A percentile compares a stretch with the other conserved stretches of the same genome.
Evolutionary conservation across 371 early-diverging fungal species (phyloP).

Genomic region (Apophysomyces trapeziformis): DNA sequence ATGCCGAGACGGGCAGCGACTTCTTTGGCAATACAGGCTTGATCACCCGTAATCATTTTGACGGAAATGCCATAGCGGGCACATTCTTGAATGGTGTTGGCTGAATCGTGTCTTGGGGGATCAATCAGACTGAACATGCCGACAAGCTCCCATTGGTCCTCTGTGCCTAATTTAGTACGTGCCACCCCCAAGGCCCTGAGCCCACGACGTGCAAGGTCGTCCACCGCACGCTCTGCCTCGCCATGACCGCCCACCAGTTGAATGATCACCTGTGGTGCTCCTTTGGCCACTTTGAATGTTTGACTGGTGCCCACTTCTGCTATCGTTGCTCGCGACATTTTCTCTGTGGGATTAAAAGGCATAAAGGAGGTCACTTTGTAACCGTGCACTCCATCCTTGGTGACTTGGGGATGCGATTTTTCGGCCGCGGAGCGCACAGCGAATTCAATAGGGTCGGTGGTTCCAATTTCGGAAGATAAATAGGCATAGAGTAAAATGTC

Average conservation of each 20-base stretch:
- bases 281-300: conserved; percentile 88
- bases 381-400: conserved; percentile 74
- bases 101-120: conserved; percentile 80
- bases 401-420: conserved; percentile 73
- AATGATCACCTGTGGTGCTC: conserved; percentile 93
- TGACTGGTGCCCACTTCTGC: conserved; percentile 62
- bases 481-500: conserved; percentile 87
- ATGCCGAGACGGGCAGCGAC: conserved; percentile 76
- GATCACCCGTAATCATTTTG: conserved; percentile 89
- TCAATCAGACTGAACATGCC: conserved; percentile 88
- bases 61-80: conserved; percentile 66
- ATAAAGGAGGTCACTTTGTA: conserved; percentile 85
- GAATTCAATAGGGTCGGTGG: conserved; percentile 91
- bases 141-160: conserved; percentile 66
- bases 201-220: conserved; percentile 80
- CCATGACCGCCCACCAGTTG: conserved; percentile 80
- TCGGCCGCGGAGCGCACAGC: conserved; percentile 86
- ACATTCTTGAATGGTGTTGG: conserved; percentile 71
- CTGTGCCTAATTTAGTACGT: conserved; percentile 68
- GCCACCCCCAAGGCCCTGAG: conserved; percentile 87
- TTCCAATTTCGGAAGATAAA: conserved; percentile 89
- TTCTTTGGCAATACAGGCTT: conserved; percentile 79
- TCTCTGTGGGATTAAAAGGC: conserved; percentile 92
- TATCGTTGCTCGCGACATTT: conserved; percentile 90
- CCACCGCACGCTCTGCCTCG: conserved; percentile 79